These are phyloP conservation scores for Scheffersomyces quercinus DNA, from an alignment of 1,139 yeast genomes.

Conservation along the genomic window DNA sequence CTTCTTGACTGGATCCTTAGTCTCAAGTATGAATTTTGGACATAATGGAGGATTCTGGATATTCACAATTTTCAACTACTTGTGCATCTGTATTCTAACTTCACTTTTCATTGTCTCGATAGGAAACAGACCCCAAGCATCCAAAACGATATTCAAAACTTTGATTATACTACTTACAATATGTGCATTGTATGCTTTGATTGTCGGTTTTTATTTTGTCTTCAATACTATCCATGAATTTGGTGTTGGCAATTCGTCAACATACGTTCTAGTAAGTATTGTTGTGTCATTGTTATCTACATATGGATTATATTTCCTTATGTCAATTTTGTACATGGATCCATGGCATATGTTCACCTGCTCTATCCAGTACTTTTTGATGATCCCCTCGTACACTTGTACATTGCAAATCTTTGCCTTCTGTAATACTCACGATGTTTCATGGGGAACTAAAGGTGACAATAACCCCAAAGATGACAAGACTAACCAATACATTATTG, in stretches of 20 bases:
- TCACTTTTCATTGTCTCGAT: conserved; percentile 87
- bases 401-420: conserved; percentile 91
- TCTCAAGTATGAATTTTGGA: conserved; percentile 52
- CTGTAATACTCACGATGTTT: conserved; percentile 93
- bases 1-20: conserved; percentile 86
- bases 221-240: conserved; percentile 48
- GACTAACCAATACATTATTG: conserved; percentile 45
- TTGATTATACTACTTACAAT: conserved; percentile 72
- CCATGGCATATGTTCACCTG: conserved; percentile 95
- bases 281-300: conserved; percentile 88
- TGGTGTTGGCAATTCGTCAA: conserved; percentile 37
- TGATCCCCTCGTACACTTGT: conserved; percentile 90
- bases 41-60: conserved; percentile 74
- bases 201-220: conserved; percentile 83
- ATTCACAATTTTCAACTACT: conserved; percentile 80
- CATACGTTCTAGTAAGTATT: conserved; percentile 68
- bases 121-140: conserved; percentile 95
- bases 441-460: conserved; percentile 98
- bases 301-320: conserved; percentile 79
- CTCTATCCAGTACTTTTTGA: conserved; percentile 77
- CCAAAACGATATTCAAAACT: conserved; percentile 64
- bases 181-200: conserved; percentile 79
- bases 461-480: conserved; percentile 63
- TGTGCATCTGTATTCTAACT: conserved; percentile 76
- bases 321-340: conserved; percentile 80